phyloP scores from a whole-genome alignment of 176 grass and related monocot species.

The Rhynchospora pubera region DNA sequence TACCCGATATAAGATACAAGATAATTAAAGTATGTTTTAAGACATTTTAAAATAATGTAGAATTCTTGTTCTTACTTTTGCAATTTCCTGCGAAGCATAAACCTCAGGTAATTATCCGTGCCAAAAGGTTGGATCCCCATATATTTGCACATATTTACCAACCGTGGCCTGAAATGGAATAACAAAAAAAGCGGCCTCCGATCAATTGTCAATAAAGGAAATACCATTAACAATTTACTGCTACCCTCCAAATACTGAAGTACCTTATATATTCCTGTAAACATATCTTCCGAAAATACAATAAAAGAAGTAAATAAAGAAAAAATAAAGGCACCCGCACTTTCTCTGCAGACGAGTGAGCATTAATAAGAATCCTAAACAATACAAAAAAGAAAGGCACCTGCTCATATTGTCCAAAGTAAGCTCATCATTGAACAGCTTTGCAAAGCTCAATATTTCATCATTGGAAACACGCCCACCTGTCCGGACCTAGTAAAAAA shows the following conservation, averaged over 20 bases:
- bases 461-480: conserved; percentile 80
- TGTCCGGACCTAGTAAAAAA: conserved; percentile 70
- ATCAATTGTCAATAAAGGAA: conserved; percentile 2
- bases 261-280: background rate
- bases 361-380: conserved; percentile 4
- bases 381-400: conserved; percentile 26
- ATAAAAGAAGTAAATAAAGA: background rate
- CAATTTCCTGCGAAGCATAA: conserved; percentile 91
- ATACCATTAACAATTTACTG: background rate
- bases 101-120: conserved; percentile 85
- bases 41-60: background rate
- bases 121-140: conserved; percentile 91
- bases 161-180: conserved; percentile 55
- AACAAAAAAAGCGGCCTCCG: background rate
- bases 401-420: conserved; percentile 97
- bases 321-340: background rate
- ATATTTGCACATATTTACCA: conserved; percentile 99
- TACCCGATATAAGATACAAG: background rate
- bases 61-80: conserved; percentile 53
- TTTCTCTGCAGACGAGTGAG: background rate
- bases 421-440: conserved; percentile 95
- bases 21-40: background rate
- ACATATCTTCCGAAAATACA: background rate
- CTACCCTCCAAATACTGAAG: background rate
- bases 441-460: conserved; percentile 95